Percentiles rank a stretch among this genome's conserved stretches.
phyloP scores from a whole-genome alignment of 495 filamentous ascomycete species.

The Penicillium pancosmium region DNA sequence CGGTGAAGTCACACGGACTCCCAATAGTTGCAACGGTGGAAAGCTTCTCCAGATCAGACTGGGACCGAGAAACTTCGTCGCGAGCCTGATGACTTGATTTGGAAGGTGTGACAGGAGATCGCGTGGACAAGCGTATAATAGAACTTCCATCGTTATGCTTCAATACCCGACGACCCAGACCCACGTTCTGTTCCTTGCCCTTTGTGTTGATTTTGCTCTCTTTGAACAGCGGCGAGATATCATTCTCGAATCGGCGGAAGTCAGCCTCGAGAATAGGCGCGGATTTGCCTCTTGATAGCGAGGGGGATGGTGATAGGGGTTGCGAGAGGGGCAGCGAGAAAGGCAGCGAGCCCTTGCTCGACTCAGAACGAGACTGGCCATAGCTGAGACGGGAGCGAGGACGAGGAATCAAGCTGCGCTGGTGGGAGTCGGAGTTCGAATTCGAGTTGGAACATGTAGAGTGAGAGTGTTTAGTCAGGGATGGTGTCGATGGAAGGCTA shows the following conservation, averaged over 20 bases:
- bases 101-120: slow-evolving; percentile 1
- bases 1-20: slow-evolving; percentile 15
- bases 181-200: no score
- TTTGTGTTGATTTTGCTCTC: not conserved
- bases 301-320: no score
- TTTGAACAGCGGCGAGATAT: not conserved
- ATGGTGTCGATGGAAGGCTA: not conserved
- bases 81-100: not conserved
- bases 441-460: no score
- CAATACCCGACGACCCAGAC: not conserved
- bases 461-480: not conserved
- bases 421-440: not conserved
- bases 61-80: not conserved
- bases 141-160: not conserved
- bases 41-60: slow-evolving; percentile 6
- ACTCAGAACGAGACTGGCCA: not conserved
- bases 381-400: not conserved
- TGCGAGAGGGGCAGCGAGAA: no score
- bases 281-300: not conserved
- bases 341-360: slow-evolving; percentile 1
- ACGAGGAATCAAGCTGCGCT: slow-evolving; percentile 15
- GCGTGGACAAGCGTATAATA: no score
- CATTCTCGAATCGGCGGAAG: slow-evolving; percentile 3
- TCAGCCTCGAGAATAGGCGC: not conserved
- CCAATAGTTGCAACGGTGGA: slow-evolving; percentile 18